Percentiles rank a stretch among this genome's conserved stretches.
These are phyloP conservation scores for Heimioporus retisporus DNA, from an alignment of 1,284 basidiomycete genomes.

Conservation along the genomic window DNA sequence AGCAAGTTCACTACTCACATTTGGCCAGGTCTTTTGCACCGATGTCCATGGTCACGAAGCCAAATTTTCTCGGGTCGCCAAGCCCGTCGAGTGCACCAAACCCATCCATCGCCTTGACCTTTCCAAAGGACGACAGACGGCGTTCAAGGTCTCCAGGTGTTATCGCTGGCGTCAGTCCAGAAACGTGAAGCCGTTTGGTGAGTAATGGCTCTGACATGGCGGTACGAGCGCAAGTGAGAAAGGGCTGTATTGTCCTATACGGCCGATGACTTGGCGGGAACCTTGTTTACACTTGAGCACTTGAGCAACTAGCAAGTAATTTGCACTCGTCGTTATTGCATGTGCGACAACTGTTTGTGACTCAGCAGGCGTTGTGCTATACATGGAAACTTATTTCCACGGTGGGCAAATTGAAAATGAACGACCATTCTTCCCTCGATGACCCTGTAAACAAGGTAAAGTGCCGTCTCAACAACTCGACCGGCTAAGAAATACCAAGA, in stretches of 20 bases:
- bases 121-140: conserved; percentile 74
- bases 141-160: conserved; percentile 65
- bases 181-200: conserved; percentile 77
- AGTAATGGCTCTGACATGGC: conserved; percentile 38
- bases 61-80: conserved; percentile 76
- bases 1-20: conserved; percentile 61
- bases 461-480: too few species aligned
- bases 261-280: too few species aligned
- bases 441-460: too few species aligned
- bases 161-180: conserved; percentile 76
- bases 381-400: too few species aligned
- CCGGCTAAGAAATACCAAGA: too few species aligned
- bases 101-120: conserved; percentile 73
- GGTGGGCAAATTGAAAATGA: too few species aligned
- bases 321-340: too few species aligned
- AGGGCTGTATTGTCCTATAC: background rate
- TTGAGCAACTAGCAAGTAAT: too few species aligned
- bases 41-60: conserved; percentile 78
- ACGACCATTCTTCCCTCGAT: too few species aligned
- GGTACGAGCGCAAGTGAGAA: background rate
- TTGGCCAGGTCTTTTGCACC: conserved; percentile 66
- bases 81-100: conserved; percentile 72
- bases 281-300: too few species aligned
- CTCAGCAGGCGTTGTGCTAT: too few species aligned
- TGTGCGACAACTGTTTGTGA: too few species aligned